A percentile compares a stretch with the other conserved stretches of the same genome.
These are phyloP conservation scores for Straminergon stramineum DNA, from an alignment of 225 moss, liverwort and hornwort species.

Conservation along the genomic window DNA sequence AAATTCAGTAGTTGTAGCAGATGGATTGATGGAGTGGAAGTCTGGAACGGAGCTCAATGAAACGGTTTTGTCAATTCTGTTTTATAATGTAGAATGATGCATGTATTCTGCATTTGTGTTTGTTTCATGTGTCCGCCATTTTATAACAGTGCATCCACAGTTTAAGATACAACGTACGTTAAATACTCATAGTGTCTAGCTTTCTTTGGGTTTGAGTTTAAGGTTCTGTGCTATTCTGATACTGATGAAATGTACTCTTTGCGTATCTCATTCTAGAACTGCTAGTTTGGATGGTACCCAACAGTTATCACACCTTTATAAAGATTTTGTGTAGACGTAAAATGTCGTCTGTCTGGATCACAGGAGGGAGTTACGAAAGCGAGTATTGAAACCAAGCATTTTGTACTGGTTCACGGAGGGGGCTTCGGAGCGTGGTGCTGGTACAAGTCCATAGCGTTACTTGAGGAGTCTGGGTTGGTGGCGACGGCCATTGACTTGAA, in stretches of 20 bases:
- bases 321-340: background rate
- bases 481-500: slow-evolving; percentile 80
- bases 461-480: slow-evolving; percentile 80
- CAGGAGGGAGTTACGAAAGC: slow-evolving; percentile 61
- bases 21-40: background rate
- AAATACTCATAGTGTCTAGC: background rate
- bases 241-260: background rate
- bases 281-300: background rate
- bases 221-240: background rate
- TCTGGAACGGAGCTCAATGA: background rate
- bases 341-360: background rate
- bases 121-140: background rate
- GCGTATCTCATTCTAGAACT: background rate
- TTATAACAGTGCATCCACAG: background rate
- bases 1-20: background rate
- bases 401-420: slow-evolving; percentile 90
- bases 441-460: slow-evolving; percentile 87
- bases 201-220: background rate
- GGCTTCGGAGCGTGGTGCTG: slow-evolving; percentile 98
- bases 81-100: background rate
- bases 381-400: slow-evolving; percentile 73
- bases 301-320: background rate
- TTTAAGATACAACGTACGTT: background rate
- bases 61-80: background rate
- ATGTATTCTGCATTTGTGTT: background rate